Conservation (phyloP, 2,329 filamentous ascomycete species). For the Sclerotinia nivalis region DNA sequence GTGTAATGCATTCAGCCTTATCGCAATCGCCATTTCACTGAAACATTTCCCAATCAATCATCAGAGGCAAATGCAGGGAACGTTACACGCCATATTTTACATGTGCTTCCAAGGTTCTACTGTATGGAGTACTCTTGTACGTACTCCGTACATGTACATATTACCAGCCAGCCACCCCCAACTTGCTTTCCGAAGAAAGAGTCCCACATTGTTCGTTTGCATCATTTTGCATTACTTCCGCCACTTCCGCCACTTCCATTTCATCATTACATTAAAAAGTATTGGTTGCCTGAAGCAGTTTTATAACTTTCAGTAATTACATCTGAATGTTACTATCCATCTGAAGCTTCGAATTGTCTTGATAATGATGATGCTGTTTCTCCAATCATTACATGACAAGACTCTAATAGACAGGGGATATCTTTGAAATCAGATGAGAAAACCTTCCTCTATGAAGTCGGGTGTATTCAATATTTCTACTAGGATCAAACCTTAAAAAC, state of each 20-base stretch:
- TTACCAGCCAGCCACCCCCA: neutral
- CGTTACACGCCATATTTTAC: too few relatives aligned
- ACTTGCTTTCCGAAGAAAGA: neutral
- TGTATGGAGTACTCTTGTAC: too few relatives aligned
- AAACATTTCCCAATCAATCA: conserved; percentile 8
- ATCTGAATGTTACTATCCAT: neutral
- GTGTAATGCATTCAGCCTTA: conserved; percentile 9
- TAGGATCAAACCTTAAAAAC: neutral
- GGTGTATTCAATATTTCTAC: conserved; percentile 13
- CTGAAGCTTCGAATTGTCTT: neutral
- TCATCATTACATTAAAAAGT: neutral
- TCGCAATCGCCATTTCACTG: conserved; percentile 6
- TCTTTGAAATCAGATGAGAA: neutral
- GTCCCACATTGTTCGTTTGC: neutral
- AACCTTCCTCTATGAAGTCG: neutral
- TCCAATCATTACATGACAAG: neutral
- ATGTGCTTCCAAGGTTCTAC: too few relatives aligned
- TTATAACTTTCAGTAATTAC: neutral
- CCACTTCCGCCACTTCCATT: neutral
- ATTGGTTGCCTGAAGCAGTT: neutral
- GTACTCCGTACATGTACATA: neutral
- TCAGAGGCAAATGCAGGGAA: neutral
- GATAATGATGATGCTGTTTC: neutral
- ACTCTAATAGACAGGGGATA: neutral
- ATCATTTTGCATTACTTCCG: neutral